phyloP scores from a whole-genome alignment of 208 protist species.

The Naegleria lovaniensis region DNA sequence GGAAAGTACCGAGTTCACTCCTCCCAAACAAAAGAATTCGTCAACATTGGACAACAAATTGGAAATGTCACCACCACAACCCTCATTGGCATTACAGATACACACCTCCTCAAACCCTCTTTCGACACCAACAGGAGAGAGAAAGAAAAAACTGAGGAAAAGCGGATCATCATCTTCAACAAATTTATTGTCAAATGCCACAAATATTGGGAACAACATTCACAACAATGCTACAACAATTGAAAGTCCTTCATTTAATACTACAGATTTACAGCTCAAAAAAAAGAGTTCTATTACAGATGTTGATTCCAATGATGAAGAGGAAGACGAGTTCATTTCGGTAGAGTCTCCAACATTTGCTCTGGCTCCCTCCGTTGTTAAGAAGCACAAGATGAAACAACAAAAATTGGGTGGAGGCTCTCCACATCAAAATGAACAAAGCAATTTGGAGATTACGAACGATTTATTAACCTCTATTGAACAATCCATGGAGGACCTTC shows the following conservation, averaged over 20 bases:
- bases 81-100: not conserved
- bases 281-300: not conserved
- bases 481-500: not conserved
- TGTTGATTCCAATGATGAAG: not conserved
- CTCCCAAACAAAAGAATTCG: not conserved
- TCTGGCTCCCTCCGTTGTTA: not conserved
- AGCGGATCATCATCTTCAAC: not conserved
- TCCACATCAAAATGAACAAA: not conserved
- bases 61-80: not conserved
- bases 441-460: not conserved
- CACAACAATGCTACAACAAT: not conserved
- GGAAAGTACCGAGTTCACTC: not conserved
- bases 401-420: not conserved
- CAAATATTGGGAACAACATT: not conserved
- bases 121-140: not conserved
- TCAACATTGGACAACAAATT: not conserved
- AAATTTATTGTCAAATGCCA: no score
- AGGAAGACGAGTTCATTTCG: not conserved
- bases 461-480: conserved; percentile 4
- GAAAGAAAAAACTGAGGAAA: not conserved
- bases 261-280: not conserved
- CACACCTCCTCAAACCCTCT: not conserved
- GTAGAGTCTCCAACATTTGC: not conserved
- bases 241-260: not conserved
- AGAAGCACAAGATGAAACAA: not conserved